These are phyloP conservation scores for Boletus sensibilis DNA, from an alignment of 768 basidiomycete species.

Conservation along the genomic window DNA sequence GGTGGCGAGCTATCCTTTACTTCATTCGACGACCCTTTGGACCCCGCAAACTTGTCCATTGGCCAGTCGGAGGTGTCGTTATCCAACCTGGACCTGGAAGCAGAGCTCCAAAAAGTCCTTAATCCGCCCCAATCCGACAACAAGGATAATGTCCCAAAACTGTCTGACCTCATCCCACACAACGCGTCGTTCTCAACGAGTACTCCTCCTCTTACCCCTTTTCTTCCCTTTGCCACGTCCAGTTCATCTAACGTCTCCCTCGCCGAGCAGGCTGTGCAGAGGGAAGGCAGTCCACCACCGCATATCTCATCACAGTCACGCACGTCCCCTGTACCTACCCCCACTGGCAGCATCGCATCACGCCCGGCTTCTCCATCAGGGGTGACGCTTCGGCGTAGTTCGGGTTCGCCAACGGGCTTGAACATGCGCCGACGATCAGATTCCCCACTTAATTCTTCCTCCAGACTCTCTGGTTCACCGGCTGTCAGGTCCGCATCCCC, in stretches of 20 bases:
- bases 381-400: constrained; percentile 9
- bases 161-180: constrained; percentile 28
- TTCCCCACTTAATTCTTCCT: constrained; percentile 21
- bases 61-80: constrained; percentile 38
- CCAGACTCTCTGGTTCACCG: constrained; percentile 19
- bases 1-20: constrained; percentile 26
- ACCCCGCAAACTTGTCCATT: constrained; percentile 35
- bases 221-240: constrained; percentile 19
- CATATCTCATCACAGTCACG: constrained; percentile 5
- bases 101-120: constrained; percentile 27
- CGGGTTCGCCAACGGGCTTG: constrained; percentile 20
- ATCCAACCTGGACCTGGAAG: constrained; percentile 33
- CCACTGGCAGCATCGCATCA: neutral
- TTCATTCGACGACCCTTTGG: constrained; percentile 31
- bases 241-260: constrained; percentile 18
- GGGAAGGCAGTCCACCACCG: neutral
- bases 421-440: constrained; percentile 23
- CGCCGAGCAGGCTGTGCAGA: constrained; percentile 6
- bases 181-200: constrained; percentile 25
- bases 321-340: neutral
- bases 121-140: constrained; percentile 11
- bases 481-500: constrained; percentile 23
- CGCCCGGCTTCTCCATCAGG: constrained; percentile 14
- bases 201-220: constrained; percentile 26
- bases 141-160: constrained; percentile 16